A percentile compares a stretch with the other conserved stretches of the same genome.
Evolutionary conservation across 2,329 filamentous ascomycete species (phyloP).

Genomic region (Blastomyces silverae): DNA sequence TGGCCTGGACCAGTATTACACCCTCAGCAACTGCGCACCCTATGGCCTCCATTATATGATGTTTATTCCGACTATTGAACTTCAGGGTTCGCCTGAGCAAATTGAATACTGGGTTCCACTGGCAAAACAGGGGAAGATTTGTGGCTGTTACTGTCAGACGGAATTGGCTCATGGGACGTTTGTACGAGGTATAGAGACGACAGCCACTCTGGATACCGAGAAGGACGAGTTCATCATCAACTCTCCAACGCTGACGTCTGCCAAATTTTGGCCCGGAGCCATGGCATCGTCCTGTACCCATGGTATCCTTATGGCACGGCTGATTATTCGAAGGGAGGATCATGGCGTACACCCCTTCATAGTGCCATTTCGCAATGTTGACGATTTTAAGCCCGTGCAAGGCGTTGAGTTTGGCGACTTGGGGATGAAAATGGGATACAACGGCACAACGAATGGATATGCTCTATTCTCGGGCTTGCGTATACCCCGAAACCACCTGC

Average conservation of each 20-base stretch:
- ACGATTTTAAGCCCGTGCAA: conserved; percentile 23
- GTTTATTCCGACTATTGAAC: conserved; percentile 21
- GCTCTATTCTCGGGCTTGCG: conserved; percentile 30
- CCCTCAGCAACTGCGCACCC: conserved; percentile 20
- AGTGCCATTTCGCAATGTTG: conserved; percentile 26
- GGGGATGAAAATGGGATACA: conserved; percentile 26
- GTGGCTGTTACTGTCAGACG: conserved; percentile 27
- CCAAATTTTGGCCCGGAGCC: conserved; percentile 31
- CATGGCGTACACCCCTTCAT: conserved; percentile 30
- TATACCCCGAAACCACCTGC: conserved; percentile 30
- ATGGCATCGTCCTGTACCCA: conserved; percentile 27
- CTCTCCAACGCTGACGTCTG: conserved; percentile 25
- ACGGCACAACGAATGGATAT: conserved; percentile 32
- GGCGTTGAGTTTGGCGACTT: conserved; percentile 29
- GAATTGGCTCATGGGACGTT: conserved; percentile 31
- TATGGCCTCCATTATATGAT: conserved; percentile 21
- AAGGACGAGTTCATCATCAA: conserved; percentile 30
- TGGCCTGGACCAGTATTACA: conserved; percentile 19
- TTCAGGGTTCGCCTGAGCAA: conserved; percentile 17
- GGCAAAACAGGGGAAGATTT: conserved; percentile 17
- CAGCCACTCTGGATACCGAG: conserved; percentile 27
- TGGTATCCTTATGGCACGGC: conserved; percentile 28
- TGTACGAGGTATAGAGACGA: conserved; percentile 30
- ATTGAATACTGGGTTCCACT: conserved; percentile 18
- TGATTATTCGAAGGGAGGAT: conserved; percentile 26